Evolutionary conservation across 768 basidiomycete species (phyloP).

Genomic region (Phanerodontia chrysosporium): DNA sequence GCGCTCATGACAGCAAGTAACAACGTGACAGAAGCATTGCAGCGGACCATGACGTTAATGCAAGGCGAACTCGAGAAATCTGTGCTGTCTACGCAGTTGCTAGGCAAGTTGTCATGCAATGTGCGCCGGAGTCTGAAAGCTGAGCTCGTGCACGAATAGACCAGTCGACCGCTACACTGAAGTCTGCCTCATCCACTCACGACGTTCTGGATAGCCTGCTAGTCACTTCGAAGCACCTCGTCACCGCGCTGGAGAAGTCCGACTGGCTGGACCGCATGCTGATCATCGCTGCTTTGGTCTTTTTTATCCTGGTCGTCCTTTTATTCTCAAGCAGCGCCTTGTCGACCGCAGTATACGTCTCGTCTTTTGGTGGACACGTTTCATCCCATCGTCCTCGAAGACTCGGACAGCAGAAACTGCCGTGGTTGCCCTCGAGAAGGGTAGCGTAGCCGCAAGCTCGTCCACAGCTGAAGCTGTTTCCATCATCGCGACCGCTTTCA

Average conservation of each 20-base stretch:
- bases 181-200: slow-evolving; percentile 71
- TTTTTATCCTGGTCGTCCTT: slow-evolving; percentile 85
- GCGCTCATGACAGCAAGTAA: slow-evolving; percentile 84
- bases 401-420: slow-evolving; percentile 27
- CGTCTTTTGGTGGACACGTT: slow-evolving; percentile 86
- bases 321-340: slow-evolving; percentile 85
- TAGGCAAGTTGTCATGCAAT: slow-evolving; percentile 43
- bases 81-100: slow-evolving; percentile 79
- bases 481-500: neutral
- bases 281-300: slow-evolving; percentile 71
- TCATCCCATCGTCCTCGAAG: slow-evolving; percentile 48
- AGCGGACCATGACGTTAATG: slow-evolving; percentile 82
- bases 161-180: slow-evolving; percentile 72
- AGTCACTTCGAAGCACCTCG: slow-evolving; percentile 75
- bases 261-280: slow-evolving; percentile 91
- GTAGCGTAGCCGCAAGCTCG: slow-evolving; percentile 6
- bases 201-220: slow-evolving; percentile 70
- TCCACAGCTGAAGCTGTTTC: neutral
- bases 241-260: slow-evolving; percentile 83
- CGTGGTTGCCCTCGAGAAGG: slow-evolving; percentile 34
- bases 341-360: slow-evolving; percentile 74
- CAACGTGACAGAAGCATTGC: slow-evolving; percentile 83
- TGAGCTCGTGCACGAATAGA: slow-evolving; percentile 38
- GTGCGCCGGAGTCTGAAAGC: neutral
- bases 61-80: slow-evolving; percentile 90